Evolutionary conservation across 352 stramenopile species (phyloP).

Genomic region (Phytophthora lateralis): DNA sequence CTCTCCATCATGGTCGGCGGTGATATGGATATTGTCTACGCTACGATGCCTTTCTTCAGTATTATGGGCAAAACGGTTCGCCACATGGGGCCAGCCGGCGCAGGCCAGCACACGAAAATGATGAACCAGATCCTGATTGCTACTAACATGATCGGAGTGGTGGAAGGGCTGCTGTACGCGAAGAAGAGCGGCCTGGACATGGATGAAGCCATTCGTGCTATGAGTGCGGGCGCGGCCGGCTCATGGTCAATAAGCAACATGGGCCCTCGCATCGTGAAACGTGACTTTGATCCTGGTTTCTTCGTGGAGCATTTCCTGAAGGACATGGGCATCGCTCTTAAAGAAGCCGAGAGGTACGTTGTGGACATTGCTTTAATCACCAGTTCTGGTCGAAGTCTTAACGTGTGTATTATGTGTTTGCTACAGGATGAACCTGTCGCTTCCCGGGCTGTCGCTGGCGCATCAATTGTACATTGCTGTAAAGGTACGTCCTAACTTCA

Average conservation of each 20-base stretch:
- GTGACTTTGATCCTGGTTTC: slow-evolving; percentile 90
- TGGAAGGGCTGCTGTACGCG: slow-evolving; percentile 89
- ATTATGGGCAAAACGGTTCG: slow-evolving; percentile 91
- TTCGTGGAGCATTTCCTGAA: slow-evolving; percentile 94
- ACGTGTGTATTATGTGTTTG: slow-evolving; percentile 4
- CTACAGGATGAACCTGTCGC: slow-evolving; percentile 81
- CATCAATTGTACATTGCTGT: slow-evolving; percentile 88
- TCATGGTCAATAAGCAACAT: slow-evolving; percentile 92
- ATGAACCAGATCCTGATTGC: slow-evolving; percentile 92
- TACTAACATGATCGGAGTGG: slow-evolving; percentile 90
- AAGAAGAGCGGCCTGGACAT: slow-evolving; percentile 89
- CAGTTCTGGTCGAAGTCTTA: background rate
- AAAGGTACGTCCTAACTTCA: slow-evolving; percentile 46
- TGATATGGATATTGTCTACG: slow-evolving; percentile 82
- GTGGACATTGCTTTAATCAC: background rate
- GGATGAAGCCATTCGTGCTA: slow-evolving; percentile 85
- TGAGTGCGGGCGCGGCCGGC: slow-evolving; percentile 85
- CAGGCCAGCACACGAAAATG: slow-evolving; percentile 92
- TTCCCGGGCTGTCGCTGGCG: slow-evolving; percentile 83
- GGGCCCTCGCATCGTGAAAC: slow-evolving; percentile 87
- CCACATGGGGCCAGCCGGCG: slow-evolving; percentile 85
- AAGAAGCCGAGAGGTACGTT: slow-evolving; percentile 75
- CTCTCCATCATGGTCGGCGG: slow-evolving; percentile 93
- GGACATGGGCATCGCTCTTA: slow-evolving; percentile 90
- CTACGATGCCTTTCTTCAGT: slow-evolving; percentile 85